Percentiles rank a stretch among this genome's conserved stretches.
These are phyloP conservation scores for Hypsizygus marmoreus DNA, from an alignment of 768 basidiomycete genomes.

Conservation along the genomic window DNA sequence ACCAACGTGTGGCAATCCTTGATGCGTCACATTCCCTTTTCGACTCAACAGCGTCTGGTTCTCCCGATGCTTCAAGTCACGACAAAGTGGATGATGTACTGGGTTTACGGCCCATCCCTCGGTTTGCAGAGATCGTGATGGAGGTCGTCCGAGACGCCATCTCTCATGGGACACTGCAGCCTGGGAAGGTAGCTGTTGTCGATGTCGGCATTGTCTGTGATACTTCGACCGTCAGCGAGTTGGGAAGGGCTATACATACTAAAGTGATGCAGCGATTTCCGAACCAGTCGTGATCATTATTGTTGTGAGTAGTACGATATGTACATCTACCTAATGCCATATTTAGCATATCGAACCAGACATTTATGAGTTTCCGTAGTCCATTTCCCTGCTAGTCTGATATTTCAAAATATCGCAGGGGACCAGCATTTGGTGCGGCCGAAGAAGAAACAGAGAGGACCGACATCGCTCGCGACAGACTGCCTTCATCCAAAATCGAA, in stretches of 20 bases:
- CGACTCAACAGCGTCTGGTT: constrained; percentile 18
- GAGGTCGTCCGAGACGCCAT: constrained; percentile 48
- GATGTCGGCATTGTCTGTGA: constrained; percentile 68
- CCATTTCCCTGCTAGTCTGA: constrained; percentile 27
- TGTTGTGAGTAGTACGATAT: too few species aligned
- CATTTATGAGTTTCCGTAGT: too few species aligned
- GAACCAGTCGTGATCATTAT: too few species aligned
- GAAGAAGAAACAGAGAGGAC: constrained; percentile 18
- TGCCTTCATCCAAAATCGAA: background rate
- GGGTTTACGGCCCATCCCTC: constrained; percentile 61
- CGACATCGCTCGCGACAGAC: constrained; percentile 13
- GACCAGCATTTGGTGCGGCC: constrained; percentile 4
- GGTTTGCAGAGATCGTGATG: constrained; percentile 51
- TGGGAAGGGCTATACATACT: constrained; percentile 45
- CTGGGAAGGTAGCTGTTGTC: constrained; percentile 53
- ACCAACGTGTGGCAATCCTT: constrained; percentile 66
- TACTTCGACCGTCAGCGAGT: constrained; percentile 41
- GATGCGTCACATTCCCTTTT: constrained; percentile 72
- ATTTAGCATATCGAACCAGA: background rate
- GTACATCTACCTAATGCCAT: background rate
- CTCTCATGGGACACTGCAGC: constrained; percentile 27
- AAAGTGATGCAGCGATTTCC: constrained; percentile 14
- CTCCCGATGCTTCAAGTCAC: background rate
- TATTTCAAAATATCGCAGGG: constrained; percentile 15
- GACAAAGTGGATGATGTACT: constrained; percentile 23